Evolutionary conservation across 495 filamentous ascomycete species (phyloP).

Genomic region (Xylaria flabelliformis): DNA sequence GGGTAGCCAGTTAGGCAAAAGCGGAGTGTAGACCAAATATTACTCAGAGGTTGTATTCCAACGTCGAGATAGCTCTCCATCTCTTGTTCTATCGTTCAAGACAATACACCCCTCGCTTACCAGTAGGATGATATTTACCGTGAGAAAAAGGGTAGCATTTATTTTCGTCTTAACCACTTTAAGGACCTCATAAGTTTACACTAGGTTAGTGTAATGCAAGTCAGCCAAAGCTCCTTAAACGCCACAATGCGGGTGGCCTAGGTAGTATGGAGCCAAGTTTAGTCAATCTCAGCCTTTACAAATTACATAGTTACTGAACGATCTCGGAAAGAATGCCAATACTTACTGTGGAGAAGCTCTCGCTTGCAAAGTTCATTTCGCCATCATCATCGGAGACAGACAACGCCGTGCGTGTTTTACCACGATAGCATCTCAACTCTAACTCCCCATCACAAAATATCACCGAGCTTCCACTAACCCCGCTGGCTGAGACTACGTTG

Average conservation of each 20-base stretch:
- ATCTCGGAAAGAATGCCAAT: neutral
- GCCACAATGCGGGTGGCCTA: constrained; percentile 13
- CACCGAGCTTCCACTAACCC: neutral
- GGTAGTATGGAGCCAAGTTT: constrained; percentile 4
- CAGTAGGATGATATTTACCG: constrained; percentile 10
- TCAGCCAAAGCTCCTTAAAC: constrained; percentile 7
- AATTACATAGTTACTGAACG: neutral
- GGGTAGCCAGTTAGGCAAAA: constrained; percentile 2
- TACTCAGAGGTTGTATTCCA: neutral
- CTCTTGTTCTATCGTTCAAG: neutral
- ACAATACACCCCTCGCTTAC: neutral
- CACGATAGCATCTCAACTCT: neutral
- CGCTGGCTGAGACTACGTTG: constrained; percentile 20
- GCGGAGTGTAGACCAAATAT: neutral
- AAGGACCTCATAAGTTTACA: neutral
- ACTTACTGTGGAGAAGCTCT: neutral
- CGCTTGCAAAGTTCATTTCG: neutral
- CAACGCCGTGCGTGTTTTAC: neutral
- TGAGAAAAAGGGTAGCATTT: neutral
- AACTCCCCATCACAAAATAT: neutral
- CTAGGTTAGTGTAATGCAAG: constrained; percentile 6
- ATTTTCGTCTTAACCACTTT: constrained; percentile 11
- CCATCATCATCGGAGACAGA: neutral
- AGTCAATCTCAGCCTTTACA: neutral
- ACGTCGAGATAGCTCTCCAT: neutral